Base-by-base conservation (phyloP, 345 rosid genomes). In the Eucalyptus pauciflora region DNA sequence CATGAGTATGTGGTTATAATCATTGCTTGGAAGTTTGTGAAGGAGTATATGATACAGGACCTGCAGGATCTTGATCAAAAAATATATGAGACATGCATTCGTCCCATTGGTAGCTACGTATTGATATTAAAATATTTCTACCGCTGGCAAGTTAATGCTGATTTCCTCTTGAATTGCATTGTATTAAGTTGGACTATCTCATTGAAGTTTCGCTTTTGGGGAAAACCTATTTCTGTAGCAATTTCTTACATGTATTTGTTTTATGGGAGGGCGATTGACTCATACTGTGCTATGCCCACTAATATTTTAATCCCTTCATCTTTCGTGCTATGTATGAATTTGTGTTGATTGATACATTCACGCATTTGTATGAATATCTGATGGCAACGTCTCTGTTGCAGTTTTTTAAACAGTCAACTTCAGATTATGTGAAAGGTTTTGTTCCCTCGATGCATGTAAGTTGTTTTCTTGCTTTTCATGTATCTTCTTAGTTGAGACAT, bases 371-470 rank as follows among this genome's bases (percentile, higher is more conserved):
- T 89, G 33, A 52, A 50, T 71, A 88, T 76, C 85, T 91, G 87
- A 91, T 25, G 7, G 24, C 37, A 46, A 18, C 50, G 22, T 90
- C 60, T 90, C 88, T 87, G 83, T 87, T 93, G 92, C 98, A 98
- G 99, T 93, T 98, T 92, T 94, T 97, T 90, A 95, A 95, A 91
- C 95, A 90, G 88, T 92, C 99, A 88, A 95, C 95, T 87, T 94
- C 91, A 87, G 94, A 95, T 91, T 96, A 94, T 88, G 93, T 92
- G 88, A 94, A 94, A 90, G 90, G 89, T 86, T 96, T 97, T 93
- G 99, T 96, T 93, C 94, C 97, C 92, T 95, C 96, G 31, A 90
- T 91, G 43, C 96, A 94, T 91, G 99, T 98, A 95, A 94, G 99
- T 93, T 62, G 31, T 24, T 43, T 43, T 81, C 89, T 51, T 86